Evolutionary conservation across 2,329 filamentous ascomycete genomes (phyloP).

Genomic region (Aspergillus sp.): DNA sequence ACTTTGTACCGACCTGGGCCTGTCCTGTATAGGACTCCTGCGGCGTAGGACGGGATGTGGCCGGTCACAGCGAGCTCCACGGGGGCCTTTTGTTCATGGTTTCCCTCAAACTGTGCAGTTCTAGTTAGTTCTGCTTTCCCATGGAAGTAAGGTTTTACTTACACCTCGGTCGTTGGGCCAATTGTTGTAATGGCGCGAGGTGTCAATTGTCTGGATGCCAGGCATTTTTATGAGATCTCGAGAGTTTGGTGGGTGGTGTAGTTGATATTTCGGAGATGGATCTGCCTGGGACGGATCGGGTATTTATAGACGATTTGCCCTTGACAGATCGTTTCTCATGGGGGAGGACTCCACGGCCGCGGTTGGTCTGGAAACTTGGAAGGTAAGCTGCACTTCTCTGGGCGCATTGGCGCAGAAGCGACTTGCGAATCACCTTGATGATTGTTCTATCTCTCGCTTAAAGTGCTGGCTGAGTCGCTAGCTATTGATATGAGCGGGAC

Average conservation of each 20-base stretch:
- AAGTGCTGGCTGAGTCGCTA: background rate
- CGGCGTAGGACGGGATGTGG: conserved; percentile 70
- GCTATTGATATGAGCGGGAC: background rate
- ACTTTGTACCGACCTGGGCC: conserved; percentile 71
- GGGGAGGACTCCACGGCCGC: background rate
- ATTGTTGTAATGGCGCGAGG: conserved; percentile 40
- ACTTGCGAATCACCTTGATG: conserved; percentile 1
- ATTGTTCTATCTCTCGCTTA: background rate
- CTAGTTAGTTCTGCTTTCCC: conserved; percentile 4
- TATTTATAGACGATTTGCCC: background rate
- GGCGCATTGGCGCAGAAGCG: background rate
- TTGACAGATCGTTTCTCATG: background rate
- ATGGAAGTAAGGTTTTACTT: conserved; percentile 27
- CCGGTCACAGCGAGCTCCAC: conserved; percentile 68
- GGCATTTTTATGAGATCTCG: conserved; percentile 4
- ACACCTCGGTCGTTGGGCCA: conserved; percentile 60
- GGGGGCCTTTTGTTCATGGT: conserved; percentile 68
- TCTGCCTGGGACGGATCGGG: background rate
- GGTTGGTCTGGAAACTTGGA: background rate
- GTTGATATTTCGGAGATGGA: background rate
- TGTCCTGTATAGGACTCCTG: conserved; percentile 74
- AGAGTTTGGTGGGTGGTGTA: background rate
- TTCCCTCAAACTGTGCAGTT: conserved; percentile 64
- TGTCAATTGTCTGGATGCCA: background rate
- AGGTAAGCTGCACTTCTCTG: conserved; percentile 1